phyloP scores from a whole-genome alignment of 345 rosid genomes.

The Moricandia arvensis region DNA sequence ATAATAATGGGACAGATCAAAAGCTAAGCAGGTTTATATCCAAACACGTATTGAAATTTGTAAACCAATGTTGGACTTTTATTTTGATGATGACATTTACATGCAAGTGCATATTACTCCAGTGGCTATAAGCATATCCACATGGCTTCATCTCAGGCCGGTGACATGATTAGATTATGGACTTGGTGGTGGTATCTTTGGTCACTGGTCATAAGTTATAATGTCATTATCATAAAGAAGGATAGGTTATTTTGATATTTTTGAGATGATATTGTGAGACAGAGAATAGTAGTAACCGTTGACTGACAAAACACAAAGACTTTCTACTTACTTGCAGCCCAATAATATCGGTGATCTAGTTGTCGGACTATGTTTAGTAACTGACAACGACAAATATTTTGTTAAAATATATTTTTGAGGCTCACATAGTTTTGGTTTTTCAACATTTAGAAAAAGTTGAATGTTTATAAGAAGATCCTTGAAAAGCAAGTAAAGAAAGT shows the following conservation, averaged over 20 bases:
- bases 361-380: too few relatives aligned
- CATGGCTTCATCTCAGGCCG: background rate
- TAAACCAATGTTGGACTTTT: background rate
- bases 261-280: background rate
- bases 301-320: background rate
- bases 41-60: background rate
- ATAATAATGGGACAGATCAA: background rate
- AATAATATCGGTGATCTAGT: background rate
- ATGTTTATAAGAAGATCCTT: too few relatives aligned
- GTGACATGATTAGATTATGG: too few relatives aligned
- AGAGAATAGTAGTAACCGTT: too few relatives aligned
- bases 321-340: background rate
- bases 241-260: too few relatives aligned
- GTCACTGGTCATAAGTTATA: too few relatives aligned
- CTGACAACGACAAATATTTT: too few relatives aligned
- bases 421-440: background rate
- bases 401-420: background rate
- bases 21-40: background rate
- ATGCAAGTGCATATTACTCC: background rate
- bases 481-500: too few relatives aligned
- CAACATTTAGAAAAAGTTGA: too few relatives aligned
- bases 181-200: too few relatives aligned
- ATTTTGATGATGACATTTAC: conserved; percentile 12
- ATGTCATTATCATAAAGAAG: too few relatives aligned
- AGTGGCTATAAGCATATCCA: background rate